Percentiles rank a stretch among this genome's conserved stretches.
Evolutionary conservation across 2,329 filamentous ascomycete genomes (phyloP).

Genomic region (Pyricularia pennisetigena): DNA sequence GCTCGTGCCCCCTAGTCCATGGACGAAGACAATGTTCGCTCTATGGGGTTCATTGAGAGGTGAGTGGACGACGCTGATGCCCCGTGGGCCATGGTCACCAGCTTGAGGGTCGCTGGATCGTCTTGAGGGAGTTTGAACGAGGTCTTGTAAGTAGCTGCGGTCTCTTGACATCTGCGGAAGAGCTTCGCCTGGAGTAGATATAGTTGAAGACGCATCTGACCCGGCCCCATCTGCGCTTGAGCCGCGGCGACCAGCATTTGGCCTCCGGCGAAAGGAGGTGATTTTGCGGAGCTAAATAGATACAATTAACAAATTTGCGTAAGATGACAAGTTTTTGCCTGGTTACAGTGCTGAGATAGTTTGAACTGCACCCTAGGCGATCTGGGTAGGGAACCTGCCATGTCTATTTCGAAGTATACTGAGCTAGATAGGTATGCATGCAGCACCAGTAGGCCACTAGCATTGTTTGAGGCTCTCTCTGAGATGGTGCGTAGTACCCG

Average conservation of each 20-base stretch:
- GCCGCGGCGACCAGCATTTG: neutral
- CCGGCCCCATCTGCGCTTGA: neutral
- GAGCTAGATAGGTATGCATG: neutral
- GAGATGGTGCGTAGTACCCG: neutral
- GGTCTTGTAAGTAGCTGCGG: neutral
- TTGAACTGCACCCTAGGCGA: neutral
- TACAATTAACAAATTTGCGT: neutral
- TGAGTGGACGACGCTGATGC: neutral
- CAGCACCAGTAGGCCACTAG: neutral
- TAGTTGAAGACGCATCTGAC: neutral
- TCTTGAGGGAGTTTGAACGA: neutral
- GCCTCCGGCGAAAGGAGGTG: neutral
- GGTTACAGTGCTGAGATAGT: neutral
- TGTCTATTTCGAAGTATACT: neutral
- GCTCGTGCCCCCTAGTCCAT: slow-evolving; percentile 29
- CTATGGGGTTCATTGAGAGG: slow-evolving; percentile 14
- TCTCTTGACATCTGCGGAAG: neutral
- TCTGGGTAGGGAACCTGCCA: neutral
- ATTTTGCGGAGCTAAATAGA: neutral
- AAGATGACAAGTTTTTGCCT: neutral
- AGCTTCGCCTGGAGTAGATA: neutral
- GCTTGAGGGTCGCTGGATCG: neutral
- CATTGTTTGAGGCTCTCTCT: neutral
- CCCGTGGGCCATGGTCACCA: neutral
- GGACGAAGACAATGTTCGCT: slow-evolving; percentile 30